Evolutionary conservation across 2,329 filamentous ascomycete species (phyloP).

Genomic region (Colletotrichum liriopes): DNA sequence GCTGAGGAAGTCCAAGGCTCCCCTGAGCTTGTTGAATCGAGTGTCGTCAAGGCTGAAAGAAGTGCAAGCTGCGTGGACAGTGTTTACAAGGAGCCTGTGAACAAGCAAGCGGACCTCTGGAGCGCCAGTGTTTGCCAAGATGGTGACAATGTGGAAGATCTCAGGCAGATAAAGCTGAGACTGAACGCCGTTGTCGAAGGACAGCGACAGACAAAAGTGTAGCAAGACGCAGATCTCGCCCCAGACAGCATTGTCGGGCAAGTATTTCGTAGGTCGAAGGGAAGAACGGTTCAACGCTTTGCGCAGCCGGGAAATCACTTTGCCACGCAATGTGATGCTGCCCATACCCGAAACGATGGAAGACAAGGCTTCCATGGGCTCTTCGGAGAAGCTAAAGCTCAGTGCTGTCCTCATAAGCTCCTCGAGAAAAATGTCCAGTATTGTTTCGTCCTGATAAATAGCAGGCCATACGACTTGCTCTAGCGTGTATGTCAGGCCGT

Average conservation of each 20-base stretch:
- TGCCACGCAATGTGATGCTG: conserved; percentile 76
- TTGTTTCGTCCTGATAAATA: conserved; percentile 75
- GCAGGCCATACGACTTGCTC: conserved; percentile 77
- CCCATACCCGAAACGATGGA: conserved; percentile 76
- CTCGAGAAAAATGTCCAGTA: conserved; percentile 78
- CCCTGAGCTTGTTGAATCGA: conserved; percentile 69
- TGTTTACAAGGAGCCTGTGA: conserved; percentile 76
- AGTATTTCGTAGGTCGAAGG: conserved; percentile 74
- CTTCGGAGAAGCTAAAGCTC: conserved; percentile 70
- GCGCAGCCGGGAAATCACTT: conserved; percentile 75
- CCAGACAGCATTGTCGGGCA: conserved; percentile 79
- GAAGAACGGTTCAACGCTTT: conserved; percentile 79
- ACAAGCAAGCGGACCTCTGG: conserved; percentile 71
- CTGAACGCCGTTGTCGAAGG: conserved; percentile 78
- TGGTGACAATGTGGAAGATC: conserved; percentile 79
- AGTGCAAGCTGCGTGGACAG: conserved; percentile 78
- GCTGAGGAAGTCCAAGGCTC: conserved; percentile 71
- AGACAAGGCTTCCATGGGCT: conserved; percentile 72
- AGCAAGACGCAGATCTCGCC: conserved; percentile 78
- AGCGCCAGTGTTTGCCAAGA: conserved; percentile 77
- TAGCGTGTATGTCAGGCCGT: conserved; percentile 71
- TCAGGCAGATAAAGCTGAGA: conserved; percentile 79
- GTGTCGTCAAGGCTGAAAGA: conserved; percentile 75
- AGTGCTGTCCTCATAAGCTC: conserved; percentile 77
- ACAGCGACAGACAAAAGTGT: conserved; percentile 76